Evolutionary conservation across 495 filamentous ascomycete species (phyloP), one percentile per base, ranked within the genome.

Genomic region (Podospora conica): DNA sequence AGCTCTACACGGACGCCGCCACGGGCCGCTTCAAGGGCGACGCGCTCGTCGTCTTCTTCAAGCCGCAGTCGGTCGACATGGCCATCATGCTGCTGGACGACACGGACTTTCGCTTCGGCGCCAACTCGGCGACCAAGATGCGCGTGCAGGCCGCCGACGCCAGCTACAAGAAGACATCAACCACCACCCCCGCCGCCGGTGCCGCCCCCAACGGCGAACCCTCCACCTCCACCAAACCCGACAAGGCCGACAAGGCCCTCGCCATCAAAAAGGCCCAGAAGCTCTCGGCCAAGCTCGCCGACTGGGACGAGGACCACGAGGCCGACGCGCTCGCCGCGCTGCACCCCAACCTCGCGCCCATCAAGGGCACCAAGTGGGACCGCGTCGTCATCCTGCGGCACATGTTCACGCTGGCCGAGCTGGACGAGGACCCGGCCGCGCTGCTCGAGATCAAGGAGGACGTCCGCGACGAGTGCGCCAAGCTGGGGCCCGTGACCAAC

Each of bases 11-110:
- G 8, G 88, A 96, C 60, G 88, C 91, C 9, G 74, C 40, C 5
- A 48, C 87, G 2, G 95, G 92, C 0, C 86, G 84, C 3, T 92
- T 96, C 81, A 98, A 97, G 76, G 96, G 96, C 58, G 93, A 98
- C 72, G 92, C 90, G 8, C 83, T 98, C 15, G 82, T 99, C 31
- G 91, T 98, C 33, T 99, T 92, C 78, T 96, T 97, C 83, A 90
- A 93, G 64, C 88, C 92, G 0, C 91, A 97, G 75, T 92, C 89
- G 23, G 93, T 99, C 69, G 81, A 89, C 20, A 85, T 96, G 69
- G 96, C 96, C 6, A 91, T 97, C 66, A 87, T 91, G 78, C 86
- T 97, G 82, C 85, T 96, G 15, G 94, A 99, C 75, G 96, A 97
- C 69, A 89, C 90, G 7, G 85, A 93, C 59, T 92, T 98, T 72